phyloP scores from a whole-genome alignment of 768 basidiomycete species.

The Xanthoconium purpureum region DNA sequence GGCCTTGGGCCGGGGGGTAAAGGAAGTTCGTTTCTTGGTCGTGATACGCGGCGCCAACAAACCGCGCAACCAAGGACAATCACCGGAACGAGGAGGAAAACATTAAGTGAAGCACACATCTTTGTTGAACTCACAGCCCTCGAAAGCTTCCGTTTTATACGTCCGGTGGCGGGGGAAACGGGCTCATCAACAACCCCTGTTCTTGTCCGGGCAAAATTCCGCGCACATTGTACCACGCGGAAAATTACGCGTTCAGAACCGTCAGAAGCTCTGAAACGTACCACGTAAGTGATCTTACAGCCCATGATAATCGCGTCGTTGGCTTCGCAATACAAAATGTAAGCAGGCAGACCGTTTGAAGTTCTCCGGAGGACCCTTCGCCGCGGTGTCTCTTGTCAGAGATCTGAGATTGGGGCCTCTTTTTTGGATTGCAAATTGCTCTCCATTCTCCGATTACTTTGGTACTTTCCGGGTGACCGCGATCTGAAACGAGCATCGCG shows the following conservation, averaged over 20 bases:
- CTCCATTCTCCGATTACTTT: constrained; percentile 18
- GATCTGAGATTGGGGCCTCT: constrained; percentile 10
- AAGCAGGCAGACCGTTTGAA: constrained; percentile 9
- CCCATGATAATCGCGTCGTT: constrained; percentile 17
- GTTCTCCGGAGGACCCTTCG: constrained; percentile 13
- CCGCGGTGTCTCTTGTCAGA: constrained; percentile 28
- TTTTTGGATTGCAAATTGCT: constrained; percentile 19
- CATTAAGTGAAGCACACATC: constrained; percentile 9
- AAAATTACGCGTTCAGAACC: constrained; percentile 13
- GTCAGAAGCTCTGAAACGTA: constrained; percentile 8
- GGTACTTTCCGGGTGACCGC: not conserved
- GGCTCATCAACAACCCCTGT: constrained; percentile 12
- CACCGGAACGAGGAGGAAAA: constrained; percentile 8
- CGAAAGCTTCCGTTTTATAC: constrained; percentile 17
- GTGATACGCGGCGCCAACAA: constrained; percentile 4
- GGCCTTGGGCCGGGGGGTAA: constrained; percentile 25
- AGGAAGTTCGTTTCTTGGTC: constrained; percentile 5
- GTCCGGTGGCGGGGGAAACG: constrained; percentile 1
- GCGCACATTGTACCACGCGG: constrained; percentile 5
- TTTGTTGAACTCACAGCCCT: not conserved
- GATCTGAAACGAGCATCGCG: constrained; percentile 14
- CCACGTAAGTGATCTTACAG: constrained; percentile 26
- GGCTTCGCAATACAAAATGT: constrained; percentile 12
- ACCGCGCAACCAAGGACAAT: constrained; percentile 11
- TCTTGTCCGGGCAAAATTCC: constrained; percentile 1